These are phyloP conservation scores for Capronia americana DNA, from an alignment of 2,329 filamentous ascomycete genomes.

Conservation along the genomic window DNA sequence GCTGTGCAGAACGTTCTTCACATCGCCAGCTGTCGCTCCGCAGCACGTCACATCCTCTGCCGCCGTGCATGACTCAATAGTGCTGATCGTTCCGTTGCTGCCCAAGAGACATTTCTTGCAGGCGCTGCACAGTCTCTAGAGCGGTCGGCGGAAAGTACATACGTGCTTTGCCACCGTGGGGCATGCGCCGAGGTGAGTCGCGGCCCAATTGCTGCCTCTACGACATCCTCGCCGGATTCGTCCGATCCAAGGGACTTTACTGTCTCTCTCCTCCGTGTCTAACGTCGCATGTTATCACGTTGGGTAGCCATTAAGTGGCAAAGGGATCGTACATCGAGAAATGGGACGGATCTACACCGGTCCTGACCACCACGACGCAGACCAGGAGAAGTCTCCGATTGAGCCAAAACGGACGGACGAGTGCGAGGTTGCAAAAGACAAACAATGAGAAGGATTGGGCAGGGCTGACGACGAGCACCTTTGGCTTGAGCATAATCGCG, in stretches of 20 bases:
- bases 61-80: background rate
- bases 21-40: background rate
- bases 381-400: background rate
- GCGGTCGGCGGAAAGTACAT: background rate
- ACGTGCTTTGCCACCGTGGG: background rate
- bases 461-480: background rate
- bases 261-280: background rate
- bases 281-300: background rate
- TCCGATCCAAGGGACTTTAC: too few species aligned
- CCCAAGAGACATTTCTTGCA: slow-evolving; percentile 9
- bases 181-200: background rate
- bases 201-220: slow-evolving; percentile 3
- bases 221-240: background rate
- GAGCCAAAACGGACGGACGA: background rate
- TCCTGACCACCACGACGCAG: background rate
- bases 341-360: background rate
- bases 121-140: background rate
- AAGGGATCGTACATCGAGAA: background rate
- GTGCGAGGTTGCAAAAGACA: background rate
- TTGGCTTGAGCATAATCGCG: background rate
- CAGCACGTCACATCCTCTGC: background rate
- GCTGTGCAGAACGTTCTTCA: slow-evolving; percentile 12
- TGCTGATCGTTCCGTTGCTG: slow-evolving; percentile 9
- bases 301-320: background rate
- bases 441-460: background rate